Base-by-base conservation (phyloP, 768 basidiomycete genomes). In the Gelatoporia subvermispora region DNA sequence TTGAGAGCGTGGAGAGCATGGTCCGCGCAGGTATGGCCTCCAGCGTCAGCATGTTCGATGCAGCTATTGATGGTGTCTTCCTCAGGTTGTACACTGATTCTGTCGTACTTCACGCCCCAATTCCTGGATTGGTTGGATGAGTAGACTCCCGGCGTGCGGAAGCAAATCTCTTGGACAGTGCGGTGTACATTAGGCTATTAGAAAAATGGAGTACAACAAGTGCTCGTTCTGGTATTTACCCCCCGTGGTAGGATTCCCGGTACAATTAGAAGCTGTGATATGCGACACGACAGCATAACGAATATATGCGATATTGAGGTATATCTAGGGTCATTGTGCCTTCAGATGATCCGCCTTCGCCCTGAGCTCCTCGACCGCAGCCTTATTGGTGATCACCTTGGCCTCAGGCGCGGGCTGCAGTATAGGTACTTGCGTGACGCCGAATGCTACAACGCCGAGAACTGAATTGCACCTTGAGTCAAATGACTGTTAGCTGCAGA, bases 101-200 rank as follows among this genome's bases (percentile, higher is more conserved):
- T 97, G 53, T 85, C 85, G 4, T 99, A 99, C 72, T 99, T 99
- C 60, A 97, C 96, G 1, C 96, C 96, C 4, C 84, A 96, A 28
- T 93, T 98, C 69, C 74, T 99, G 54, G 88, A 96, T 45, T 93
- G 90, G 90, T 57, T 93, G 53, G 70, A 76, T 11, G 62, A 52
- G 48, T 69, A 45, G 22, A 43, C 41, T 20, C 8, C 21, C 21
- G n/a, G 8, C n/a, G 37, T 7, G 20, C 37, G 37, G 35, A 9
- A 38, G 37, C 7, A 38, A 8, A 16, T 16, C 8, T 38, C 37
- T 38, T 16, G 37, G 7, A 38, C 20, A n/a, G 37, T 20, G 20
- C 15, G 7, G 37, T 38, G 28, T 31, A 31, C 13, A 13, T 13
- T 31, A 31, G 5, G 28, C 13, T 7, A 31, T 7, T 31, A 31